Conservation (phyloP, 2,329 filamentous ascomycete genomes). For the Nigrospora osmanthi region DNA sequence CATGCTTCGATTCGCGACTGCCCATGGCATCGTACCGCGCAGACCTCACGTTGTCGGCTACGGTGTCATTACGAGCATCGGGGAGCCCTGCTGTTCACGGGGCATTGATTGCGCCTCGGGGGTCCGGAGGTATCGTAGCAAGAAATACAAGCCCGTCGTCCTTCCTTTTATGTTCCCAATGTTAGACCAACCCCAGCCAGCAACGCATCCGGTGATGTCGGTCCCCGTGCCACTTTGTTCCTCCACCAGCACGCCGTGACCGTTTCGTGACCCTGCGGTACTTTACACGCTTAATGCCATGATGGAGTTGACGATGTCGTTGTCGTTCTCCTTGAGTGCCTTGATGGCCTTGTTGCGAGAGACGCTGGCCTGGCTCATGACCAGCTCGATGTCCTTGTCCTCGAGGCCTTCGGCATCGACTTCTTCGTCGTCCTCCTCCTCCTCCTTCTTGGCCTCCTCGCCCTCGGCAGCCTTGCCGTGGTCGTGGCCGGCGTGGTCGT, state of each 20-base stretch:
- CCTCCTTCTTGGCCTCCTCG: constrained; percentile 65
- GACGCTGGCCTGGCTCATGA: constrained; percentile 96
- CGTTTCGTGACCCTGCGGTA: not conserved
- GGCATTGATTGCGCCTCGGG: too few relatives aligned
- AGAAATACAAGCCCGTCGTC: constrained; percentile 15
- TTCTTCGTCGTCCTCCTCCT: constrained; percentile 88
- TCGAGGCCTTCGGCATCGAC: constrained; percentile 91
- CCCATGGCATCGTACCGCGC: too few relatives aligned
- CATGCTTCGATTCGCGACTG: too few relatives aligned
- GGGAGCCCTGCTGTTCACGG: too few relatives aligned
- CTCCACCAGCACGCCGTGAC: too few relatives aligned
- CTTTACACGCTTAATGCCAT: constrained; percentile 86
- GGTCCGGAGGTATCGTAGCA: constrained; percentile 13
- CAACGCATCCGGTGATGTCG: too few relatives aligned
- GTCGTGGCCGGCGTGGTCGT: constrained; percentile 69
- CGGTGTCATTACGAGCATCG: too few relatives aligned
- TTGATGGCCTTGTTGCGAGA: constrained; percentile 98
- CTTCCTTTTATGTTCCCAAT: constrained; percentile 6
- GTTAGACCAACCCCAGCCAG: too few relatives aligned
- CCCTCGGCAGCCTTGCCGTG: constrained; percentile 52
- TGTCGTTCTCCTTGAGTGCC: constrained; percentile 97
- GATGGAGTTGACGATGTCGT: constrained; percentile 99
- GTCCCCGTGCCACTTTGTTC: too few relatives aligned
- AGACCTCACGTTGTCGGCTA: too few relatives aligned
- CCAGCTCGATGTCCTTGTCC: constrained; percentile 98